Evolutionary conservation across 2,329 filamentous ascomycete species (phyloP).

Genomic region (Hypoxylon sp.): DNA sequence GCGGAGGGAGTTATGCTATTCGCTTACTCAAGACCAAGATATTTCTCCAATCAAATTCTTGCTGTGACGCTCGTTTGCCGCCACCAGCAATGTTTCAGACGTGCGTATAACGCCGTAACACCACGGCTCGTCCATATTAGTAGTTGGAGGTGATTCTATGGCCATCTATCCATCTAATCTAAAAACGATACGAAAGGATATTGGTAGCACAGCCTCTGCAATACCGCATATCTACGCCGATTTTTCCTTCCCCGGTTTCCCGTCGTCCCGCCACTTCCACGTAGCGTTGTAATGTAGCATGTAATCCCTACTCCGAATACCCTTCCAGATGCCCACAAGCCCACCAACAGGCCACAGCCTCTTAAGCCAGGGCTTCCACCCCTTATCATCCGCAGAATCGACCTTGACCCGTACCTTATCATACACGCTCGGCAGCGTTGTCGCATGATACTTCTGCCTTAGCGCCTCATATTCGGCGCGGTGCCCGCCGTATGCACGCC

Average conservation of each 20-base stretch:
- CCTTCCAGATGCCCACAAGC: constrained; percentile 71
- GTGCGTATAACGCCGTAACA: not conserved
- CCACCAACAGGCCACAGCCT: constrained; percentile 70
- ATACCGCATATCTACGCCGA: constrained; percentile 29
- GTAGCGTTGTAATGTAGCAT: constrained; percentile 66
- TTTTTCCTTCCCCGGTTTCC: constrained; percentile 47
- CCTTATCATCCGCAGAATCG: constrained; percentile 60
- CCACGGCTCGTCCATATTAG: not conserved
- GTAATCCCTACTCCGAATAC: constrained; percentile 71
- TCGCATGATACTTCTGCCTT: constrained; percentile 73
- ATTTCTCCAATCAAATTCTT: not conserved
- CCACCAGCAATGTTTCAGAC: not conserved
- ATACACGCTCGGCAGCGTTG: constrained; percentile 75
- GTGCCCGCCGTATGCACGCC: constrained; percentile 71
- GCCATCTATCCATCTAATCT: not conserved
- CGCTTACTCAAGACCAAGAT: not conserved
- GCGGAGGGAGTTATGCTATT: not conserved
- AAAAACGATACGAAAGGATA: not conserved
- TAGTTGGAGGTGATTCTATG: constrained; percentile 8
- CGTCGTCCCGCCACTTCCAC: constrained; percentile 66
- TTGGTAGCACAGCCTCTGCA: constrained; percentile 5
- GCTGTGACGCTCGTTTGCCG: not conserved
- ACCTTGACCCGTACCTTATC: constrained; percentile 75
- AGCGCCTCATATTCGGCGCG: constrained; percentile 73
- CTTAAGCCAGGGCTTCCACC: constrained; percentile 62